Percentiles rank a stretch among this genome's conserved stretches.
These are phyloP conservation scores for Phaffia australis DNA, from an alignment of 768 basidiomycete genomes.

Conservation along the genomic window DNA sequence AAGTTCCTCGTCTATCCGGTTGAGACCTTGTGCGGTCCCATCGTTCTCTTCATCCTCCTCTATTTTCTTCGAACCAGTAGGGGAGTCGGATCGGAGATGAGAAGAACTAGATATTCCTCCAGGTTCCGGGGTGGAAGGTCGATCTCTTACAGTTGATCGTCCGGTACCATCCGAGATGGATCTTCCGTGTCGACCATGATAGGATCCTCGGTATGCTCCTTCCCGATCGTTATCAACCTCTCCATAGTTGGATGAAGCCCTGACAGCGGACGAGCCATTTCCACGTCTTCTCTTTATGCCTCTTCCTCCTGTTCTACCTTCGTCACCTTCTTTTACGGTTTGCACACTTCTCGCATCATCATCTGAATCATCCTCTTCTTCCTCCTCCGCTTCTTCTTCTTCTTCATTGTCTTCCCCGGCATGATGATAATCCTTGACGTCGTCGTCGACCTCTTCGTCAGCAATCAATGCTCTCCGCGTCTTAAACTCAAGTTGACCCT, in stretches of 20 bases:
- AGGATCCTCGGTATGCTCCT: constrained; percentile 50
- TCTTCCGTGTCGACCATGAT: constrained; percentile 71
- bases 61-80: not conserved
- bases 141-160: constrained; percentile 47
- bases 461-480: constrained; percentile 46
- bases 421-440: constrained; percentile 16
- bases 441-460: constrained; percentile 47
- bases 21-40: not conserved
- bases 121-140: constrained; percentile 29
- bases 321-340: constrained; percentile 55
- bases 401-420: constrained; percentile 1
- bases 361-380: constrained; percentile 49
- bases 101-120: not conserved
- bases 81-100: no score
- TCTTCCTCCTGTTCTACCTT: constrained; percentile 42
- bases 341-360: constrained; percentile 61
- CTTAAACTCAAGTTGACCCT: constrained; percentile 30
- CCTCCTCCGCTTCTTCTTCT: constrained; percentile 32
- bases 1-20: constrained; percentile 4
- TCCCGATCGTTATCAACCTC: constrained; percentile 23
- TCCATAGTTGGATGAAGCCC: constrained; percentile 11
- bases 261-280: constrained; percentile 31
- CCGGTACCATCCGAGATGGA: constrained; percentile 40
- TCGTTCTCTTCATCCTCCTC: not conserved
- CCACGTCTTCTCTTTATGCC: constrained; percentile 29